Base-by-base conservation (phyloP, 2,329 filamentous ascomycete species). In the Hypoxylon sp. region DNA sequence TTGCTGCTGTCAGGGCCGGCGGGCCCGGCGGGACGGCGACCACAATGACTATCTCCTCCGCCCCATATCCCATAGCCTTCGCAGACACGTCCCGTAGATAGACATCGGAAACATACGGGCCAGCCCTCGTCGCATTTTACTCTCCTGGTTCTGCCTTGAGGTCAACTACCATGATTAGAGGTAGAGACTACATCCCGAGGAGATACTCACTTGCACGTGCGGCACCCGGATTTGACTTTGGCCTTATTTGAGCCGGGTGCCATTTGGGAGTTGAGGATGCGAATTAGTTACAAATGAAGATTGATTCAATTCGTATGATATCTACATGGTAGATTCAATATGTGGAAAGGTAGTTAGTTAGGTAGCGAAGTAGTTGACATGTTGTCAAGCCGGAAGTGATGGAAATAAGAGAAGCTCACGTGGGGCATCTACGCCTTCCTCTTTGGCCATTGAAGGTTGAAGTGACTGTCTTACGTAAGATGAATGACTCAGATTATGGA, bases 31-130 rank as follows among this genome's bases (percentile, higher is more conserved):
- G 83, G 30, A 56, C 61, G 61, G 40, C 42, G 44, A 7, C 57
- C 49, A 30, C 52, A 58, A 16, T 42, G 30, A 24, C 67, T 71
- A 8, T 68, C 70, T 11, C 71, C 71, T 5, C 73, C 72, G 11
- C 74, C 73, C 73, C 73, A 76, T 46, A 75, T 69, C 6, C 73
- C 74, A 30, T 76, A 76, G 9, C 74, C 74, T 42, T 75, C 74
- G 44, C 74, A 76, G 32, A 64, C 38, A 9, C 74, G 74, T n/a
- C 74, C 74, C 2, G 74, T 72, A 9, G 68, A 70, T 18, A 73
- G 36, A 26, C 74, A 76, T 45, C 71, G 70, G 3, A 46, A 57
- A 49, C 74, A 76, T 9, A 67, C 64, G 4, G 74, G 74, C 40
- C 69, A 64, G 11, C 64, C 70, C 52, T 76, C 74, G 38, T 76